phyloP scores from a whole-genome alignment of 805 yeast species.

The Teunomyces panamensis region DNA sequence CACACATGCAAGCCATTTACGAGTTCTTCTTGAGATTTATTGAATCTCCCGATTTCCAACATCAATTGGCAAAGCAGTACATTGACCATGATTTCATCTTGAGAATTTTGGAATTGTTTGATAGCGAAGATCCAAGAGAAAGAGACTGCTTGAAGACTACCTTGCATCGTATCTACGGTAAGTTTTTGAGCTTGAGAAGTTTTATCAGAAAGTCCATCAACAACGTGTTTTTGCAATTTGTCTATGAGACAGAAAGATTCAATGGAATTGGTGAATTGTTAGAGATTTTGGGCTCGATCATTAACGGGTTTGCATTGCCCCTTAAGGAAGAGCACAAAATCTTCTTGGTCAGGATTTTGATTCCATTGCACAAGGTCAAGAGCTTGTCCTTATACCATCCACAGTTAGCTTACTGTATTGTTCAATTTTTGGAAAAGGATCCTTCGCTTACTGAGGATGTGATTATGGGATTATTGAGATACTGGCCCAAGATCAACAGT shows the following conservation, averaged over 20 bases:
- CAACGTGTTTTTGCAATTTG: conserved; percentile 88
- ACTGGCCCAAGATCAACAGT: conserved; percentile 95
- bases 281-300: conserved; percentile 93
- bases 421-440: conserved; percentile 94
- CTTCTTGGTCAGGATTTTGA: conserved; percentile 77
- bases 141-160: conserved; percentile 94
- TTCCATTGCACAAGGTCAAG: conserved; percentile 91
- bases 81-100: conserved; percentile 89
- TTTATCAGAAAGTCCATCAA: conserved; percentile 88
- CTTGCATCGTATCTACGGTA: conserved; percentile 92
- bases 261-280: conserved; percentile 93
- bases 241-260: conserved; percentile 92
- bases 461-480: conserved; percentile 86
- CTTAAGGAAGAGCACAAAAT: conserved; percentile 95
- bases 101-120: conserved; percentile 81
- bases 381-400: conserved; percentile 90
- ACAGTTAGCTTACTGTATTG: conserved; percentile 94
- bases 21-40: conserved; percentile 91
- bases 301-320: conserved; percentile 97
- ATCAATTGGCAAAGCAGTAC: conserved; percentile 86
- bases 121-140: conserved; percentile 94
- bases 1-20: conserved; percentile 96
- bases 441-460: conserved; percentile 91
- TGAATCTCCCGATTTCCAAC: conserved; percentile 93
- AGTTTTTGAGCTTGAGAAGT: conserved; percentile 83